phyloP scores from a whole-genome alignment of 306 rosid species.

The Phaseolus lunatus region DNA sequence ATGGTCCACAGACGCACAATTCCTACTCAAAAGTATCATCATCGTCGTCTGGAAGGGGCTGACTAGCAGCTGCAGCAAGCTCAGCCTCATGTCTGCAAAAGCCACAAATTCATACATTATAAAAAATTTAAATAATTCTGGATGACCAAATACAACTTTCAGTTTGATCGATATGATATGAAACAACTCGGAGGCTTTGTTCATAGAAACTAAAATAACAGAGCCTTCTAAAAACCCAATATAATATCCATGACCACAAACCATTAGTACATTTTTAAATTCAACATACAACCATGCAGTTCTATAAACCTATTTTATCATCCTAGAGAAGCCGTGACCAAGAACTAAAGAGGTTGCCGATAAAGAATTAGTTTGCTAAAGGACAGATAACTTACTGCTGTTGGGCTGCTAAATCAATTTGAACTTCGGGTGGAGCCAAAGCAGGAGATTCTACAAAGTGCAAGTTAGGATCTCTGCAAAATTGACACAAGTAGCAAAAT shows the following conservation, averaged over 20 bases:
- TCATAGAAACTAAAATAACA: background rate
- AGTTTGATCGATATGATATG: background rate
- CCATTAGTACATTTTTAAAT: background rate
- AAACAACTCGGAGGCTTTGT: background rate
- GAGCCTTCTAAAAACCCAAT: background rate
- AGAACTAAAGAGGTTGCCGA: no score
- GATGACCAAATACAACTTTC: background rate
- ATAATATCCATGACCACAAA: no score
- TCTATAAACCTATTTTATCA: background rate
- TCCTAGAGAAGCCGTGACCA: background rate
- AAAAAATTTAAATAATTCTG: background rate
- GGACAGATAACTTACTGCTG: conserved; percentile 56
- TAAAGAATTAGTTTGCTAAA: background rate
- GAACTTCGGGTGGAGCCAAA: conserved; percentile 83
- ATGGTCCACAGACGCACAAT: background rate
- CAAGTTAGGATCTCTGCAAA: conserved; percentile 67
- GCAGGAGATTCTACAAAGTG: conserved; percentile 87
- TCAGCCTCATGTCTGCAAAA: conserved; percentile 77
- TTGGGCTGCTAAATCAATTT: conserved; percentile 72
- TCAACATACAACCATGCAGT: background rate
- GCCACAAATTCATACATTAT: background rate
- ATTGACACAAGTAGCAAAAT: background rate
- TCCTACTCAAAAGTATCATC: conserved; percentile 72
- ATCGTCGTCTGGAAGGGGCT: conserved; percentile 87
- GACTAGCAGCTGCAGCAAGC: conserved; percentile 66